These are phyloP conservation scores for Diaporthe caulivora DNA, from an alignment of 2,329 filamentous ascomycete genomes.

Conservation along the genomic window DNA sequence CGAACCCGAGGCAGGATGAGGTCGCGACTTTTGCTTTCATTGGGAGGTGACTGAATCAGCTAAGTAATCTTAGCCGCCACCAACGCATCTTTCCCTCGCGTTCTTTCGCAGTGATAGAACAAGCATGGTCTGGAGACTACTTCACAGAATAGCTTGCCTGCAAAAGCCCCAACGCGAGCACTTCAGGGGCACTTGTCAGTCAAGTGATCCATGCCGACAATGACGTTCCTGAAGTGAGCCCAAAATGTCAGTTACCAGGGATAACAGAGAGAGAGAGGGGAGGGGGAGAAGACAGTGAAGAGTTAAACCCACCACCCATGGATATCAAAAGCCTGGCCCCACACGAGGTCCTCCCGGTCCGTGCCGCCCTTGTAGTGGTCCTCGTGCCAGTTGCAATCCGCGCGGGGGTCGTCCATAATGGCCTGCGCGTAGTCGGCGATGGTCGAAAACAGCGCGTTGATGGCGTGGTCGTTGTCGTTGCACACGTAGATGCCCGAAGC, in stretches of 20 bases:
- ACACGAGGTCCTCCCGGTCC: neutral
- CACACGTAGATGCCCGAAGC: conserved; percentile 27
- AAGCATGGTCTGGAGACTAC: neutral
- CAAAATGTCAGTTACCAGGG: neutral
- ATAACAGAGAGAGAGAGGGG: too few species aligned
- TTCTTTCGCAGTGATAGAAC: neutral
- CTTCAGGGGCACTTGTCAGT: neutral
- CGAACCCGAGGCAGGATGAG: neutral
- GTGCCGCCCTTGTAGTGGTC: neutral
- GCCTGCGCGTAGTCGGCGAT: conserved; percentile 25
- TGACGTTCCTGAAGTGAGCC: neutral
- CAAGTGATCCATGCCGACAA: neutral
- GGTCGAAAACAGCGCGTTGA: neutral
- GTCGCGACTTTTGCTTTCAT: conserved; percentile 26
- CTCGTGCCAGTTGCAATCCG: neutral
- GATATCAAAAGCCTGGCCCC: conserved; percentile 15
- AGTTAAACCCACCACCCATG: neutral
- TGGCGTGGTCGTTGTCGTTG: conserved; percentile 9
- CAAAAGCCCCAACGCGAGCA: neutral
- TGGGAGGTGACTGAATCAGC: neutral
- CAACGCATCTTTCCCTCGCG: neutral
- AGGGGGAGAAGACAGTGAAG: too few species aligned
- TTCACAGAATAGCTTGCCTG: neutral
- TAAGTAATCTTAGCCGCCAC: neutral
- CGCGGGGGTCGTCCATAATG: neutral